Conservation (phyloP, 2,329 filamentous ascomycete genomes). For the Colletotrichum acutatum region DNA sequence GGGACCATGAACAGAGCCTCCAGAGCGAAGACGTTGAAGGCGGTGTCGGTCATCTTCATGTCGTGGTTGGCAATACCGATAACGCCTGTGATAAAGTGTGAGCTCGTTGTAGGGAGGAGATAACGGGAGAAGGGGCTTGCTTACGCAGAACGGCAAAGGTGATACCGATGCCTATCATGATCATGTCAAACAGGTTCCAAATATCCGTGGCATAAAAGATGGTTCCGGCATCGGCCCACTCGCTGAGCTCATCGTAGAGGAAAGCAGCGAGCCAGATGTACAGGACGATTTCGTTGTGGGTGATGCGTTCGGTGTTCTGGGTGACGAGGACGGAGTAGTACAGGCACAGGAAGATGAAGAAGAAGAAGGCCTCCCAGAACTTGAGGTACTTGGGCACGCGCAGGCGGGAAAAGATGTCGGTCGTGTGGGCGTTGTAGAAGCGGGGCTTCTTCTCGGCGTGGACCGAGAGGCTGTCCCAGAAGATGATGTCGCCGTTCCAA, state of each 20-base stretch:
- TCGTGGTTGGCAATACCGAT: conserved; percentile 73
- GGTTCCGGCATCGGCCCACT: conserved; percentile 86
- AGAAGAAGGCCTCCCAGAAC: conserved; percentile 85
- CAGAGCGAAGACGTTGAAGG: conserved; percentile 90
- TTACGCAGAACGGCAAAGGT: conserved; percentile 78
- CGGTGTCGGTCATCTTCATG: conserved; percentile 74
- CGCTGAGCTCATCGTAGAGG: conserved; percentile 86
- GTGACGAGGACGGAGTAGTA: conserved; percentile 90
- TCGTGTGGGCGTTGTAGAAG: conserved; percentile 74
- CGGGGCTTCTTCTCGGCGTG: conserved; percentile 80
- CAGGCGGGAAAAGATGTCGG: conserved; percentile 80
- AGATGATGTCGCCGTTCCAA: conserved; percentile 87
- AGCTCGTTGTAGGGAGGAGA: neutral
- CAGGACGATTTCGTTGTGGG: conserved; percentile 75
- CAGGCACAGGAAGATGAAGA: conserved; percentile 77
- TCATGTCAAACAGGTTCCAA: conserved; percentile 80
- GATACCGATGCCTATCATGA: conserved; percentile 79
- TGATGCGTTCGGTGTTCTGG: conserved; percentile 74
- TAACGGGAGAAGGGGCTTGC: conserved; percentile 44
- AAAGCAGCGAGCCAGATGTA: conserved; percentile 91
- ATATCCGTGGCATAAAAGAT: conserved; percentile 88
- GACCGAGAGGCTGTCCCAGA: conserved; percentile 84
- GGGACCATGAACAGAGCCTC: conserved; percentile 93
- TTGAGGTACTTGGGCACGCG: conserved; percentile 88
- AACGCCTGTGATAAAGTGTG: conserved; percentile 59